Evolutionary conservation across 306 rosid species (phyloP).

Genomic region (Castanea mollissima): DNA sequence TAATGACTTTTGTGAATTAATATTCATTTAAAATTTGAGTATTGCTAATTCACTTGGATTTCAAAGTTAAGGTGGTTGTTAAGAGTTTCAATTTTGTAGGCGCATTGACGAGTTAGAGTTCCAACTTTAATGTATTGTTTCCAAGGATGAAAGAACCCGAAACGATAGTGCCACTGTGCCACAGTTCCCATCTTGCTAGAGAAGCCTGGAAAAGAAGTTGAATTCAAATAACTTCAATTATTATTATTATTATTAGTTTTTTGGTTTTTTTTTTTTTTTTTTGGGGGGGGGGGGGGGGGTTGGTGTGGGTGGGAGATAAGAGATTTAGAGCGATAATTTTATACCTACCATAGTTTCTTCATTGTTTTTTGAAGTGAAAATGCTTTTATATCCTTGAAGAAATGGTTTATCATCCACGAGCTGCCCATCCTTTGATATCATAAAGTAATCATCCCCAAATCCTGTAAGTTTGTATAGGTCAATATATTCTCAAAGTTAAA

Average conservation of each 20-base stretch:
- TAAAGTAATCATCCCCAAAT: slow-evolving; percentile 40
- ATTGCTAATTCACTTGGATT: slow-evolving; percentile 11
- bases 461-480: slow-evolving; percentile 20
- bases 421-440: slow-evolving; percentile 21
- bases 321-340: too few relatives aligned
- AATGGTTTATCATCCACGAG: slow-evolving; percentile 8
- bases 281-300: too few relatives aligned
- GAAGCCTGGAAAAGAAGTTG: slow-evolving; percentile 22
- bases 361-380: slow-evolving; percentile 44
- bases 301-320: too few relatives aligned
- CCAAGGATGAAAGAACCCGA: slow-evolving; percentile 51
- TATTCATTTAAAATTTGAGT: too few relatives aligned
- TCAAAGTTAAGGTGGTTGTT: slow-evolving; percentile 32
- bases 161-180: slow-evolving; percentile 32
- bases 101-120: slow-evolving; percentile 45
- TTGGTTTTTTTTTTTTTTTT: too few relatives aligned
- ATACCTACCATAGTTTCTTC: slow-evolving; percentile 50
- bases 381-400: slow-evolving; percentile 44
- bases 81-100: slow-evolving; percentile 46
- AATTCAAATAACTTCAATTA: too few relatives aligned
- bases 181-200: slow-evolving; percentile 60
- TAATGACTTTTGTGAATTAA: too few relatives aligned
- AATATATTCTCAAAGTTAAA: background rate
- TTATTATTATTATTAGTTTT: too few relatives aligned
- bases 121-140: slow-evolving; percentile 52